A percentile compares a stretch with the other conserved stretches of the same genome.
phyloP scores from a whole-genome alignment of 2,329 filamentous ascomycete genomes.

The Cladosporium halotolerans region DNA sequence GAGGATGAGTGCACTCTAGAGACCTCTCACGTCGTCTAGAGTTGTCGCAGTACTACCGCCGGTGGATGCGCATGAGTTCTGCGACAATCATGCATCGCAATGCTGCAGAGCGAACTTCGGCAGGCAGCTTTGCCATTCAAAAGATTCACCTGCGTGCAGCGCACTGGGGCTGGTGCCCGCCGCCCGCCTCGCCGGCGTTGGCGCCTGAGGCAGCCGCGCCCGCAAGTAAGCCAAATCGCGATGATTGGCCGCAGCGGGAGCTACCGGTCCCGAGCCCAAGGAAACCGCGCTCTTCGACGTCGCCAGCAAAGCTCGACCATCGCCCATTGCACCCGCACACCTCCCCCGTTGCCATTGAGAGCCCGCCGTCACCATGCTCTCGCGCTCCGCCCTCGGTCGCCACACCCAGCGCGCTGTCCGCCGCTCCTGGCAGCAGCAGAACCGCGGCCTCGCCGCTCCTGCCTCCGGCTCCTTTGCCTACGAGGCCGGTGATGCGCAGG shows the following conservation, averaged over 20 bases:
- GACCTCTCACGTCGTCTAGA: slow-evolving; percentile 33
- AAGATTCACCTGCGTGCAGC: slow-evolving; percentile 5
- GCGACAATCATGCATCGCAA: neutral
- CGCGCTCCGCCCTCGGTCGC: slow-evolving; percentile 59
- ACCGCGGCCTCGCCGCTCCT: slow-evolving; percentile 58
- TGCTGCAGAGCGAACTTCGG: neutral
- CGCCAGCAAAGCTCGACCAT: slow-evolving; percentile 3
- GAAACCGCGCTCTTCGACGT: neutral
- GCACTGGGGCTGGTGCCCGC: neutral
- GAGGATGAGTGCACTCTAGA: slow-evolving; percentile 22
- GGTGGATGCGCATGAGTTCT: slow-evolving; percentile 26
- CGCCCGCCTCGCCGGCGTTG: too few species aligned
- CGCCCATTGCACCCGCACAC: slow-evolving; percentile 11
- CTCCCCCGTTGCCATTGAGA: slow-evolving; percentile 9
- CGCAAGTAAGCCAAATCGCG: neutral
- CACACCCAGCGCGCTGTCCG: slow-evolving; percentile 58
- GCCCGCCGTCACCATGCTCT: slow-evolving; percentile 49
- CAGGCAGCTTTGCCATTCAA: slow-evolving; percentile 9
- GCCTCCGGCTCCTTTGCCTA: slow-evolving; percentile 76
- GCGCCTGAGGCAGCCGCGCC: too few species aligned
- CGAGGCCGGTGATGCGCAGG: slow-evolving; percentile 76
- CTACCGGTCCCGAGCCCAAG: neutral
- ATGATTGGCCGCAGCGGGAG: neutral
- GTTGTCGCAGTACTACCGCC: slow-evolving; percentile 25
- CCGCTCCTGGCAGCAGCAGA: slow-evolving; percentile 52